Base-by-base conservation (phyloP, 768 basidiomycete genomes). In the Rhizopogon salebrosus region DNA sequence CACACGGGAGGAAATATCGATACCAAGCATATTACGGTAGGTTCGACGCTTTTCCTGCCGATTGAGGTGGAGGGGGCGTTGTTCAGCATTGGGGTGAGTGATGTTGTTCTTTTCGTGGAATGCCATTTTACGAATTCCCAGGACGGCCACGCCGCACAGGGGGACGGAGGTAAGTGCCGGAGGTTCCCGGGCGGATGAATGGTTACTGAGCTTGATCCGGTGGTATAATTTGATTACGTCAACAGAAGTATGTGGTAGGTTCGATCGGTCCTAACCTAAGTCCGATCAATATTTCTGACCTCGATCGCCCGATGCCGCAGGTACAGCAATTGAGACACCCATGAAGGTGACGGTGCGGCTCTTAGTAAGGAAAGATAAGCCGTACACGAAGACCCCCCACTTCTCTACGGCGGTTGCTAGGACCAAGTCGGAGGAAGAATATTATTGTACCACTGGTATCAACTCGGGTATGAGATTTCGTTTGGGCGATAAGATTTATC, bases 131-230 rank as follows among this genome's bases (percentile, higher is more conserved):
- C 11, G 11, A 34, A 39, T 6, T 4, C 13, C 6, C 42, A 83
- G 82, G 83, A 85, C 54, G 83, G 83, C 4, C 83, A 84, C 63
- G 83, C 82, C 3, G 81, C 78, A 9, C 83, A 84, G 66, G 83
- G 83, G 6, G 83, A 84, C 60, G 83, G 83, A 63, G 83, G 82
- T 80, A 52, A 53, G 77, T 63, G 22, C 34, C 37, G 3, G 5
- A n/a, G 35, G n/a, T n/a, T 48, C 27, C 3, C 14, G n/a, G 11
- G 36, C 9, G 20, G 31, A 13, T 14, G 7, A 20, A 39, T 11
- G 9, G n/a, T n/a, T 18, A 16, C 14, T 16, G 14, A 22, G 31
- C 20, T 40, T 57, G 31, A 26, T 22, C 43, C 42, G 42, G 31
- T 34, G 31, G 24, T n/a, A n/a, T n/a, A 48, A 29, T 6, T 16